phyloP scores from a whole-genome alignment of 1,139 yeast genomes.

The Suhomyces taliae region DNA sequence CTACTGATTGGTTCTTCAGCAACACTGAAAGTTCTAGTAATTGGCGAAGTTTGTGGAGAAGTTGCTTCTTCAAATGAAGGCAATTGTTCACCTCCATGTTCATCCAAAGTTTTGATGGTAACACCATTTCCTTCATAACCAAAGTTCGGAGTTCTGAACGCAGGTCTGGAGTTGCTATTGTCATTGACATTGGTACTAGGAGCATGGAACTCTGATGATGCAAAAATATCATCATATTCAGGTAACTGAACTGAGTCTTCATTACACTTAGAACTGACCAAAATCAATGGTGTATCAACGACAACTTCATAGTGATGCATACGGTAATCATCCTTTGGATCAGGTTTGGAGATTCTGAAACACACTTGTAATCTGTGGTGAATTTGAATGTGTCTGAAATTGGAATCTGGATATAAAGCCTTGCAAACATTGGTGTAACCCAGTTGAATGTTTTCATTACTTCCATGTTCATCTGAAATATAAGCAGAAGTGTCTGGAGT shows the following conservation, averaged over 20 bases:
- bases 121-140: constrained; percentile 32
- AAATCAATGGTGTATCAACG: constrained; percentile 78
- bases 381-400: constrained; percentile 67
- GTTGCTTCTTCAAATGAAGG: constrained; percentile 65
- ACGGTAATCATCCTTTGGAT: constrained; percentile 53
- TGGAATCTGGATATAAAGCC: constrained; percentile 66
- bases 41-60: constrained; percentile 32
- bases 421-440: constrained; percentile 39
- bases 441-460: constrained; percentile 31
- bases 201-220: not conserved
- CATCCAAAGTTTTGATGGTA: constrained; percentile 30
- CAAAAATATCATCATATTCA: constrained; percentile 45
- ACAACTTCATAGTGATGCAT: constrained; percentile 87
- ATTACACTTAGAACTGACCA: constrained; percentile 71
- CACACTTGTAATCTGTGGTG: constrained; percentile 78
- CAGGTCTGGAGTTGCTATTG: not conserved
- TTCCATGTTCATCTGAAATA: constrained; percentile 24
- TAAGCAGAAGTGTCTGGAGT: constrained; percentile 33
- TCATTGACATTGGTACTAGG: not conserved
- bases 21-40: constrained; percentile 35
- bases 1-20: constrained; percentile 38
- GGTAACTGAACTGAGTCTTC: constrained; percentile 73
- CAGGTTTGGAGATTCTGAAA: constrained; percentile 71
- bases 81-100: constrained; percentile 30
- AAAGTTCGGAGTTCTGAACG: constrained; percentile 38